These are phyloP conservation scores for Pichia sp. DNA, from an alignment of 1,139 yeast species.

Conservation along the genomic window DNA sequence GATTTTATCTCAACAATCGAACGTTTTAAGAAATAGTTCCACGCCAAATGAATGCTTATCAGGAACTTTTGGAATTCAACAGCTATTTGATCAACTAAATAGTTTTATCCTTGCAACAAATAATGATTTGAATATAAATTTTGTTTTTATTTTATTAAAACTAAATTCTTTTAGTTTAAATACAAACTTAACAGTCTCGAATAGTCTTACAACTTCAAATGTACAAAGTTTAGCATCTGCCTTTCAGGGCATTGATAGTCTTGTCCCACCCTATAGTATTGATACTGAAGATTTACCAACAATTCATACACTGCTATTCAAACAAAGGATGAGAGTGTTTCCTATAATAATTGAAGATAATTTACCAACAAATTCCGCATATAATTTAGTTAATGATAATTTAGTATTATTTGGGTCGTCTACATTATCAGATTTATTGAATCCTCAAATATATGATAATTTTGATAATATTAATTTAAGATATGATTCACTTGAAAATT, in stretches of 20 bases:
- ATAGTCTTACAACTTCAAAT: slow-evolving; percentile 3
- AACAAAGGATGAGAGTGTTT: slow-evolving; percentile 33
- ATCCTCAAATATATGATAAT: not conserved
- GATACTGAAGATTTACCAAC: slow-evolving; percentile 36
- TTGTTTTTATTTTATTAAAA: slow-evolving; percentile 48
- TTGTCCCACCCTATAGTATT: slow-evolving; percentile 9
- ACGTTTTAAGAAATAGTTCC: too few relatives aligned
- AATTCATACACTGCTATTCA: slow-evolving; percentile 35
- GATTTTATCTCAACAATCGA: not conserved
- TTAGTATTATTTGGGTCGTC: slow-evolving; percentile 13
- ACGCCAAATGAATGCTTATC: slow-evolving; percentile 9
- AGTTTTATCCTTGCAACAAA: slow-evolving; percentile 43
- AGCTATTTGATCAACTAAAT: slow-evolving; percentile 35
- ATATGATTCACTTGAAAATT: not conserved
- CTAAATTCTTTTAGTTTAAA: slow-evolving; percentile 28
- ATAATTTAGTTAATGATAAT: slow-evolving; percentile 16
- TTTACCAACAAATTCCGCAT: slow-evolving; percentile 24
- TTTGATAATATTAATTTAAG: not conserved
- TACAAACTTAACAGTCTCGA: not conserved
- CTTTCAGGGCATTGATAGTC: slow-evolving; percentile 1
- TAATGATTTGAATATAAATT: slow-evolving; percentile 48
- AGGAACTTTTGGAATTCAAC: slow-evolving; percentile 33
- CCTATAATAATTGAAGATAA: slow-evolving; percentile 33
- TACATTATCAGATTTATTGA: not conserved
- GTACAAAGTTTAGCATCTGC: slow-evolving; percentile 8